Base-by-base conservation (phyloP, 176 grass and related monocot genomes). In the Cenchrus americanus region DNA sequence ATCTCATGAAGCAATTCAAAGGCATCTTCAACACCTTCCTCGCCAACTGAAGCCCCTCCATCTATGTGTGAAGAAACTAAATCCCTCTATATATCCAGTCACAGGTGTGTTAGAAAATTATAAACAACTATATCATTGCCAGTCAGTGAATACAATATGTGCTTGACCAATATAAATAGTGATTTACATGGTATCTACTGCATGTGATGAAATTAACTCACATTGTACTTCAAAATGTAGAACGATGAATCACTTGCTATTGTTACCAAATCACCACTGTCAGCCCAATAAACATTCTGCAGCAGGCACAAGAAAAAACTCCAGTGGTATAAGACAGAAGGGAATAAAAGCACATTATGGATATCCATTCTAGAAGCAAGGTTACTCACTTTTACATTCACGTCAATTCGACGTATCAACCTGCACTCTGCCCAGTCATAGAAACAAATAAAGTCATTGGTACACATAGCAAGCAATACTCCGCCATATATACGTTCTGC, bases 361-460 rank as follows among this genome's bases (percentile, higher is more conserved):
- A 23, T 55, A 62, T 66, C 17, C 37, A 80, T 57, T 17, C 3
- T n/a, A 48, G 8, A 55, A 87, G 51, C 24, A 61, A 87, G 60
- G 53, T 62, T 69, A 82, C 86, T 83, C 86, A 88, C 86, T 64
- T 97, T 97, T 23, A 97, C 87, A 75, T 78, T 94, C 22, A 94
- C 94, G 76, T 97, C 94, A 88, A 97, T 94, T 64, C 92, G 87
- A 37, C 92, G 94, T 77, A 97, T 94, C 49, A 97, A 72, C 62
- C 89, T 89, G 72, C 94, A 92, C 75, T 94, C 94, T 66, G 80
- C 85, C 94, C 94, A 97, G 64, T 97, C 92, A 84, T 94, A 94
- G 79, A 97, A 97, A 60, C 94, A 97, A 80, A 97, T 94, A 76
- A 97, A 97, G 22, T 94, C 94, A 94, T 94, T 97, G 0, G 94